These are phyloP conservation scores for Colletotrichum sp. DNA, from an alignment of 2,329 filamentous ascomycete species.

Conservation along the genomic window DNA sequence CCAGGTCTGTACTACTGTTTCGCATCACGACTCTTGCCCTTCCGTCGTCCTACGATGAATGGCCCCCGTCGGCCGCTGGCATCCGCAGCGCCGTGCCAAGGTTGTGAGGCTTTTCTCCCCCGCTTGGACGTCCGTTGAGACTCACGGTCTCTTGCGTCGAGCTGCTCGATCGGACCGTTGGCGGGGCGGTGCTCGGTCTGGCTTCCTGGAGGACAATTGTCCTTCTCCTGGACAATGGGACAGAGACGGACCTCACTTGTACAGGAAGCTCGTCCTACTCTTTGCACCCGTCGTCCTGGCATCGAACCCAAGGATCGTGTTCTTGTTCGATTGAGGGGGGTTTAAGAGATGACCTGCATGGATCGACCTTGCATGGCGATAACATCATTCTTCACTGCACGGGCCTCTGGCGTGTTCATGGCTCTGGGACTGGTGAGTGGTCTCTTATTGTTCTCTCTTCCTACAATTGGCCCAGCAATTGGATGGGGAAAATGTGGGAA, in stretches of 20 bases:
- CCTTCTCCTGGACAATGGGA: not conserved
- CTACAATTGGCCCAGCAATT: not conserved
- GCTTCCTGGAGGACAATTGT: not conserved
- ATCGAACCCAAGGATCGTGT: not conserved
- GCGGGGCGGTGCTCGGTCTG: not conserved
- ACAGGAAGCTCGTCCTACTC: not conserved
- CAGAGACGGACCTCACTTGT: not conserved
- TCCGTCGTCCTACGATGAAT: not conserved
- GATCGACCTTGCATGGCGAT: not conserved
- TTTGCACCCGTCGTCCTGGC: not conserved
- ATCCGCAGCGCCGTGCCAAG: not conserved
- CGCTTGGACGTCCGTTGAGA: not conserved
- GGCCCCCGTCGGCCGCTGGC: not conserved
- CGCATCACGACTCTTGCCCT: not conserved
- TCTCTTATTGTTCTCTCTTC: not conserved
- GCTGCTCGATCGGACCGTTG: not conserved
- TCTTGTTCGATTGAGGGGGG: not conserved
- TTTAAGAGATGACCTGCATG: not conserved
- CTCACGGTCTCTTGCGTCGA: not conserved
- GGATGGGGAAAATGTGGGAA: not conserved
- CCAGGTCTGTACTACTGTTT: slow-evolving; percentile 1
- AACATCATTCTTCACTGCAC: not conserved
- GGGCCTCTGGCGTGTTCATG: not conserved
- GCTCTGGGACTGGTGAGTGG: not conserved
- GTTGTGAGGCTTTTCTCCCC: not conserved